Conservation (phyloP, 148 eudicot species). For the Fagopyrum esculentum region DNA sequence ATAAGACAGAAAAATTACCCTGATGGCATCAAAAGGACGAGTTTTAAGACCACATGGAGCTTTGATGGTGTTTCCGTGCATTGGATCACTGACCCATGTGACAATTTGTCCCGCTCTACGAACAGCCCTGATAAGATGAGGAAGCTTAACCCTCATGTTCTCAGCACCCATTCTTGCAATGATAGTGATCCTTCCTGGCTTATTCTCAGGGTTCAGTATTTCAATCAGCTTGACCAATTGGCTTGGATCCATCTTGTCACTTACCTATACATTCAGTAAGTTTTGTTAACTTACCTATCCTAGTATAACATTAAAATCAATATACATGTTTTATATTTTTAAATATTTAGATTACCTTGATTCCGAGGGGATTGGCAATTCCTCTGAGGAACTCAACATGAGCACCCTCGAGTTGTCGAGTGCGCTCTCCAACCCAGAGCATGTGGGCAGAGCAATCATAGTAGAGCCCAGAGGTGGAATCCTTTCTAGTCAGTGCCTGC, state of each 20-base stretch:
- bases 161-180: slow-evolving; percentile 96
- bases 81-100: slow-evolving; percentile 79
- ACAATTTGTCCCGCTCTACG: slow-evolving; percentile 86
- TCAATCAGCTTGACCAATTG: slow-evolving; percentile 82
- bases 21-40: slow-evolving; percentile 87
- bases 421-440: slow-evolving; percentile 91
- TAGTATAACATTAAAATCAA: neutral
- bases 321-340: neutral
- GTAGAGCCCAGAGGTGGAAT: slow-evolving; percentile 79
- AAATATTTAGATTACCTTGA: slow-evolving; percentile 48
- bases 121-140: slow-evolving; percentile 89
- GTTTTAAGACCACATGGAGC: slow-evolving; percentile 96
- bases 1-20: slow-evolving; percentile 32
- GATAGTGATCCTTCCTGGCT: slow-evolving; percentile 83
- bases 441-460: slow-evolving; percentile 96
- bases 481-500: slow-evolving; percentile 77
- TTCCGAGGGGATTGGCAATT: slow-evolving; percentile 93
- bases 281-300: neutral
- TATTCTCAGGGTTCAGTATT: slow-evolving; percentile 77
- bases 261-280: slow-evolving; percentile 45
- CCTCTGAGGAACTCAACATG: slow-evolving; percentile 91
- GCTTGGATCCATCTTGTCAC: slow-evolving; percentile 88
- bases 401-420: slow-evolving; percentile 92
- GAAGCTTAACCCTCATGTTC: slow-evolving; percentile 97
- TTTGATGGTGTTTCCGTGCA: slow-evolving; percentile 14